A percentile compares a stretch with the other conserved stretches of the same genome.
Evolutionary conservation across 306 rosid species (phyloP).

Genomic region (Malus sieversii): DNA sequence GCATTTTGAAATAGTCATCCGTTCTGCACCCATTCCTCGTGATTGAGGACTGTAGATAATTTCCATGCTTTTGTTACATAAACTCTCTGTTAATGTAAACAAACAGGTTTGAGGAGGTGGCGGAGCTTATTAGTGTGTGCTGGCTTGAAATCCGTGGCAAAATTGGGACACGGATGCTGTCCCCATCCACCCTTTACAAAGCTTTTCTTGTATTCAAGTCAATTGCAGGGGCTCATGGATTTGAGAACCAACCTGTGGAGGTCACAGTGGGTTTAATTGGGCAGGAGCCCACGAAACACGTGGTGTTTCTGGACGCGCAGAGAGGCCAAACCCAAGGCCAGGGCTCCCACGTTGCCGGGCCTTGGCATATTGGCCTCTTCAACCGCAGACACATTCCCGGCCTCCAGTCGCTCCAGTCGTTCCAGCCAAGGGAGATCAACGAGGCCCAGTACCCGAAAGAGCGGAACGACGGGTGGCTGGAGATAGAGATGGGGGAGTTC

Average conservation of each 20-base stretch:
- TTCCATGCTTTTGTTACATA: not conserved
- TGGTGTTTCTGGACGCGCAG: slow-evolving; percentile 30
- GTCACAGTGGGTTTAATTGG: slow-evolving; percentile 41
- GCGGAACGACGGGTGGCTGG: slow-evolving; percentile 59
- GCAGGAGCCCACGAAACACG: not conserved
- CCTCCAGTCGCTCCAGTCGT: not conserved
- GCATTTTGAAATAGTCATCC: not conserved
- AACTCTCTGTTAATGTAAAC: not conserved
- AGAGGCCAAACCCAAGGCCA: slow-evolving; percentile 5
- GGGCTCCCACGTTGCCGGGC: slow-evolving; percentile 32
- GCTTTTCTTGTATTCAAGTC: slow-evolving; percentile 58
- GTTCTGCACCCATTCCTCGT: not conserved
- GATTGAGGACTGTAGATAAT: too few species aligned
- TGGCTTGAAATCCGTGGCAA: slow-evolving; percentile 68
- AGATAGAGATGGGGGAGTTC: slow-evolving; percentile 60
- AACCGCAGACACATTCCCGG: slow-evolving; percentile 7
- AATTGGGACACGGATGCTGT: slow-evolving; percentile 32
- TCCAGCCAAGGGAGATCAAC: not conserved
- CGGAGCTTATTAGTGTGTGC: slow-evolving; percentile 50
- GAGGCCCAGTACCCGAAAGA: slow-evolving; percentile 17
- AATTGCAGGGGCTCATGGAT: slow-evolving; percentile 27
- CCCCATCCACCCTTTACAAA: slow-evolving; percentile 41
- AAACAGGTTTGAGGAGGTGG: slow-evolving; percentile 59
- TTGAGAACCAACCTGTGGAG: slow-evolving; percentile 42
- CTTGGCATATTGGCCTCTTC: slow-evolving; percentile 22